phyloP scores from a whole-genome alignment of 192 early-diverging fungal species.

The Backusella liffmaniae region DNA sequence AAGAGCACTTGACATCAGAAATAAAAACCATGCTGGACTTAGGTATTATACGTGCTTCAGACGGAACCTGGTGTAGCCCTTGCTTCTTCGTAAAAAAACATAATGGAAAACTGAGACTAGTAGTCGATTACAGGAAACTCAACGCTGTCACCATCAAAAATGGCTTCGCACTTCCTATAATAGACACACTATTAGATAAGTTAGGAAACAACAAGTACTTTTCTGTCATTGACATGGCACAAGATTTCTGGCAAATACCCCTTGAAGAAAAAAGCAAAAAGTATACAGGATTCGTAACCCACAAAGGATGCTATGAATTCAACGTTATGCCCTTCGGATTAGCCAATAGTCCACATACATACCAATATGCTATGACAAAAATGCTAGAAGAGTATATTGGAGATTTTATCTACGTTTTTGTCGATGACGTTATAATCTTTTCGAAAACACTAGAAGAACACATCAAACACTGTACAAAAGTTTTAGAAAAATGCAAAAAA shows the following conservation, averaged over 20 bases:
- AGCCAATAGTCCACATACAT: slow-evolving; percentile 52
- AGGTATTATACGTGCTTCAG: slow-evolving; percentile 24
- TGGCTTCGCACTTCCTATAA: slow-evolving; percentile 39
- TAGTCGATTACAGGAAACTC: slow-evolving; percentile 41
- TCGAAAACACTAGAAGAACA: slow-evolving; percentile 27
- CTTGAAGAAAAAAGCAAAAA: not conserved
- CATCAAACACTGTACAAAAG: slow-evolving; percentile 9
- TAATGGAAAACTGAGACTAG: slow-evolving; percentile 24
- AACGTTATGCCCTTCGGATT: slow-evolving; percentile 62
- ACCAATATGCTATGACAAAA: not conserved
- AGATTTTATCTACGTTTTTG: slow-evolving; percentile 27
- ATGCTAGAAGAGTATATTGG: slow-evolving; percentile 38
- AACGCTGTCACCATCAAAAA: slow-evolving; percentile 41
- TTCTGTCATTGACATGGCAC: not conserved
- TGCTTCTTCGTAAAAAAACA: slow-evolving; percentile 42
- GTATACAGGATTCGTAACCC: slow-evolving; percentile 36
- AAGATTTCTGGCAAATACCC: slow-evolving; percentile 9
- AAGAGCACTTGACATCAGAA: slow-evolving; percentile 12
- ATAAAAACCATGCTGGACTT: slow-evolving; percentile 24
- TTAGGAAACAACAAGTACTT: slow-evolving; percentile 25
- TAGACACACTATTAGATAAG: slow-evolving; percentile 29
- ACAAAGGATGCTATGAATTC: slow-evolving; percentile 47
- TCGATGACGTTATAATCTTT: slow-evolving; percentile 45
- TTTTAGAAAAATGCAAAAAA: slow-evolving; percentile 18
- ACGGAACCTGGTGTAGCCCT: slow-evolving; percentile 33